phyloP scores from a whole-genome alignment of 805 yeast species.

The Spathaspora sp. region DNA sequence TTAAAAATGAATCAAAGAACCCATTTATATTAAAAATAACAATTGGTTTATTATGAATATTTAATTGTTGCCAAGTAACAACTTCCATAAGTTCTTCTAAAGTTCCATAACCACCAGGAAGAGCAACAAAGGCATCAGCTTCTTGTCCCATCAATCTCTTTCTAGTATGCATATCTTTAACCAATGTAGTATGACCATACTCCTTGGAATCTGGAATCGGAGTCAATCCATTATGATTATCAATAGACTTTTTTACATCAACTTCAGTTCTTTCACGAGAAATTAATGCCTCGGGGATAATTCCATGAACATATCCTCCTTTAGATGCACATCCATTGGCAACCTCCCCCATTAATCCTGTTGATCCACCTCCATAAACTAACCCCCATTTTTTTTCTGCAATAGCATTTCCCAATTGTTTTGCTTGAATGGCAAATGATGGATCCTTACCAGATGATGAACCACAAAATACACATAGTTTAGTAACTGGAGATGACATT shows the following conservation, averaged over 20 bases:
- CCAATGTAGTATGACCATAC: constrained; percentile 79
- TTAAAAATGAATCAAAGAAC: constrained; percentile 67
- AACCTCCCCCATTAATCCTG: constrained; percentile 77
- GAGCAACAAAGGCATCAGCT: constrained; percentile 81
- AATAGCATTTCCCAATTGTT: constrained; percentile 55
- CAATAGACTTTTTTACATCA: constrained; percentile 35
- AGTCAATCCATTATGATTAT: constrained; percentile 62
- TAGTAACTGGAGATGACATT: constrained; percentile 23
- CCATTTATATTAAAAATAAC: constrained; percentile 77
- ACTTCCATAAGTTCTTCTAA: constrained; percentile 87
- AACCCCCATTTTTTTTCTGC: constrained; percentile 65
- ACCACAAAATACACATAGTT: constrained; percentile 84
- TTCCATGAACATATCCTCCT: constrained; percentile 75
- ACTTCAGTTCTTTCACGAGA: constrained; percentile 58
- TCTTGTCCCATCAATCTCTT: constrained; percentile 83
- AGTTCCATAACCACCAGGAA: constrained; percentile 93
- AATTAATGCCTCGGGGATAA: constrained; percentile 82
- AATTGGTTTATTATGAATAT: constrained; percentile 80
- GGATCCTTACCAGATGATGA: constrained; percentile 66
- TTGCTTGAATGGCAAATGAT: constrained; percentile 49
- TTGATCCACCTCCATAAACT: constrained; percentile 89
- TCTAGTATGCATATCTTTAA: constrained; percentile 85
- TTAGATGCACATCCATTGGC: constrained; percentile 58
- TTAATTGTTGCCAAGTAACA: constrained; percentile 87
- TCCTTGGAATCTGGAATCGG: constrained; percentile 56